Percentiles rank a stretch among this genome's conserved stretches.
phyloP scores from a whole-genome alignment of 768 basidiomycete genomes.

The Gymnopilus dilepis region DNA sequence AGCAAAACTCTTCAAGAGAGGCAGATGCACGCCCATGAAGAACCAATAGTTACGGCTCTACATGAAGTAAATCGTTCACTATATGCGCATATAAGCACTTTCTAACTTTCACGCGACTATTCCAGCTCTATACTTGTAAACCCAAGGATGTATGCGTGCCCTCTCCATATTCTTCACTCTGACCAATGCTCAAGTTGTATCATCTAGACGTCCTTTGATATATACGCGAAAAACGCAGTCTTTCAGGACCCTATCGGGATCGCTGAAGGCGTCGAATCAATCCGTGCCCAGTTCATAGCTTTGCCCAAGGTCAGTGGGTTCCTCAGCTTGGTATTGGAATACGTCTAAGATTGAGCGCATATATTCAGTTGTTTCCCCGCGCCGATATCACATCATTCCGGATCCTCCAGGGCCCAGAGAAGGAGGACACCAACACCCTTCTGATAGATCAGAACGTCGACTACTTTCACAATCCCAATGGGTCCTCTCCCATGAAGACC shows the following conservation, averaged over 20 bases:
- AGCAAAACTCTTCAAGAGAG: constrained; percentile 45
- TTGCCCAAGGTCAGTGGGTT: constrained; percentile 42
- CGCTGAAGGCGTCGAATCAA: constrained; percentile 43
- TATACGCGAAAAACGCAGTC: constrained; percentile 45
- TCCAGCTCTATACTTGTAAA: constrained; percentile 44
- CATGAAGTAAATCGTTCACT: constrained; percentile 39
- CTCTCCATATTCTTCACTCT: not conserved
- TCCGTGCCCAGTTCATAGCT: constrained; percentile 49
- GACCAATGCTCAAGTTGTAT: not conserved
- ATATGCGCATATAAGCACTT: not conserved
- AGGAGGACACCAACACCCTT: constrained; percentile 40
- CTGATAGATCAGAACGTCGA: constrained; percentile 54
- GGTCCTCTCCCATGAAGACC: constrained; percentile 47
- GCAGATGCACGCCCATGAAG: constrained; percentile 37
- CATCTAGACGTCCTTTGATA: constrained; percentile 44
- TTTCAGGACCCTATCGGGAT: constrained; percentile 55
- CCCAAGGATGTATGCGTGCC: constrained; percentile 35
- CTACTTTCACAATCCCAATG: constrained; percentile 44
- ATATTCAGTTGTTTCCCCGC: constrained; percentile 44
- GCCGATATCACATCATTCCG: constrained; percentile 49
- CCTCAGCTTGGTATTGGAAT: not conserved
- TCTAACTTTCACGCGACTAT: not conserved
- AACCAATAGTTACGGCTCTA: constrained; percentile 43
- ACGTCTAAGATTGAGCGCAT: not conserved
- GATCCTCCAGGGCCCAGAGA: constrained; percentile 44